Conservation (phyloP, 176 grass and related monocot species). For the Eremochloa ophiuroides region DNA sequence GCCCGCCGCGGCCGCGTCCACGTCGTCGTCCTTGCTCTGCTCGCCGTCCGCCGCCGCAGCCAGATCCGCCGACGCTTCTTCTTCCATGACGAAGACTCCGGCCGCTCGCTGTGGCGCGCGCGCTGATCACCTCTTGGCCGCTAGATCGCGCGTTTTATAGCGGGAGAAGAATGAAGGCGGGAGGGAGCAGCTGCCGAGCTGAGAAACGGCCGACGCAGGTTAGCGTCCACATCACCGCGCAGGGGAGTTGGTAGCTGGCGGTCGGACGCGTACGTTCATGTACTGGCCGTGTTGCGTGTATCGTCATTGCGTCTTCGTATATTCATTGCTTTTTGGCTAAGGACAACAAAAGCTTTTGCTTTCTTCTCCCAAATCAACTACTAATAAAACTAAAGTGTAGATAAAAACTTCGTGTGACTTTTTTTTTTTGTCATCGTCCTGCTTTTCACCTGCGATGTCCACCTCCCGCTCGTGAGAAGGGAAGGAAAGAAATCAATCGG, state of each 20-base stretch:
- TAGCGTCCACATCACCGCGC: not conserved
- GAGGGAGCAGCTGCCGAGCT: not conserved
- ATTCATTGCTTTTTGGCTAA: not conserved
- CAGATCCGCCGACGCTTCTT: not conserved
- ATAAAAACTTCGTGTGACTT: too few relatives aligned
- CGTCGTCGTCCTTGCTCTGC: not conserved
- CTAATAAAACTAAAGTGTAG: too few relatives aligned
- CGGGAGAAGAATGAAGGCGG: not conserved
- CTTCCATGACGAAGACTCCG: not conserved
- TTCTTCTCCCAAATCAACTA: too few relatives aligned
- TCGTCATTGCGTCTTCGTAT: not conserved
- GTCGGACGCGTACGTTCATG: not conserved
- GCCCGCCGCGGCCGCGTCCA: slow-evolving; percentile 20
- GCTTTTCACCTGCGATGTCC: too few relatives aligned
- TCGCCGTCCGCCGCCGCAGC: not conserved
- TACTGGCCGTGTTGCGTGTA: not conserved
- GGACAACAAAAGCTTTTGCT: not conserved
- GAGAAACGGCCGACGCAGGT: not conserved
- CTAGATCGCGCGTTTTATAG: not conserved
- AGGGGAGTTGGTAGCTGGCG: not conserved
- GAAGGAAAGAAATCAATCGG: too few relatives aligned
- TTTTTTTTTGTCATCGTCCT: too few relatives aligned
- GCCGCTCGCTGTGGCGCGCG: not conserved
- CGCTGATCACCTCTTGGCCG: not conserved
- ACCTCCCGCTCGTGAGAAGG: too few relatives aligned